Percentiles rank a stretch among this genome's conserved stretches.
Evolutionary conservation across 2,329 filamentous ascomycete genomes (phyloP).

Genomic region (Phialophora tarda): DNA sequence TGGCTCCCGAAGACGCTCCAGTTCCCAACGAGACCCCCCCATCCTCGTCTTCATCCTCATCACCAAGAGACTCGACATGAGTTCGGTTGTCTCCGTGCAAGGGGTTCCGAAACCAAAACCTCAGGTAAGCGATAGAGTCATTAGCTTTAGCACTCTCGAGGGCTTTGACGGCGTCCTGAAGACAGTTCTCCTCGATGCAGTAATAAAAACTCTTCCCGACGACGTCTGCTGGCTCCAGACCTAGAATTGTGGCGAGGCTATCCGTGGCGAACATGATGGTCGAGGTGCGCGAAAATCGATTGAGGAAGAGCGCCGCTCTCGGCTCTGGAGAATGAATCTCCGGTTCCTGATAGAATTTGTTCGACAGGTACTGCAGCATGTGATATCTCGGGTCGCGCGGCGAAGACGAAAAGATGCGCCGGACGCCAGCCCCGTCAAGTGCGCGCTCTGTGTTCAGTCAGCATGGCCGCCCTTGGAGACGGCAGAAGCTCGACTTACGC

Average conservation of each 20-base stretch:
- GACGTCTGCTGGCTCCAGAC: slow-evolving; percentile 71
- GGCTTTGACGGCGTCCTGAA: slow-evolving; percentile 76
- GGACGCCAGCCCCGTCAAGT: slow-evolving; percentile 75
- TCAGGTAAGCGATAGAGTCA: slow-evolving; percentile 86
- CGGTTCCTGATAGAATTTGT: slow-evolving; percentile 67
- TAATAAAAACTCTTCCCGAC: slow-evolving; percentile 83
- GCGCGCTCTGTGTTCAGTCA: slow-evolving; percentile 66
- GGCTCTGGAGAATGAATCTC: slow-evolving; percentile 71
- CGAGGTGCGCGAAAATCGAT: slow-evolving; percentile 81
- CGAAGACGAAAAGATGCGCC: slow-evolving; percentile 79
- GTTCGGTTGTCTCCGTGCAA: slow-evolving; percentile 61
- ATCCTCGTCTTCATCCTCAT: slow-evolving; percentile 52
- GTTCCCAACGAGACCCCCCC: slow-evolving; percentile 55
- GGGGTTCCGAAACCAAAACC: slow-evolving; percentile 83
- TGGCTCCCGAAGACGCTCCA: slow-evolving; percentile 35
- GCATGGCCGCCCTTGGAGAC: slow-evolving; percentile 11
- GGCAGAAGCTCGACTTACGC: slow-evolving; percentile 61
- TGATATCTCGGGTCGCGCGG: slow-evolving; percentile 84
- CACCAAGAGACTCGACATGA: slow-evolving; percentile 52
- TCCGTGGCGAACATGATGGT: slow-evolving; percentile 87
- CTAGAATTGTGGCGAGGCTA: slow-evolving; percentile 75
- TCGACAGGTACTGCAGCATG: slow-evolving; percentile 83
- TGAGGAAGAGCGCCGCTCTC: slow-evolving; percentile 81
- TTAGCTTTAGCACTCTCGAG: slow-evolving; percentile 87
- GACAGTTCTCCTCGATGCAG: slow-evolving; percentile 78